A percentile compares a stretch with the other conserved stretches of the same genome.
Conservation (phyloP, 441 rosid species). For the Eutrema salsugineum region DNA sequence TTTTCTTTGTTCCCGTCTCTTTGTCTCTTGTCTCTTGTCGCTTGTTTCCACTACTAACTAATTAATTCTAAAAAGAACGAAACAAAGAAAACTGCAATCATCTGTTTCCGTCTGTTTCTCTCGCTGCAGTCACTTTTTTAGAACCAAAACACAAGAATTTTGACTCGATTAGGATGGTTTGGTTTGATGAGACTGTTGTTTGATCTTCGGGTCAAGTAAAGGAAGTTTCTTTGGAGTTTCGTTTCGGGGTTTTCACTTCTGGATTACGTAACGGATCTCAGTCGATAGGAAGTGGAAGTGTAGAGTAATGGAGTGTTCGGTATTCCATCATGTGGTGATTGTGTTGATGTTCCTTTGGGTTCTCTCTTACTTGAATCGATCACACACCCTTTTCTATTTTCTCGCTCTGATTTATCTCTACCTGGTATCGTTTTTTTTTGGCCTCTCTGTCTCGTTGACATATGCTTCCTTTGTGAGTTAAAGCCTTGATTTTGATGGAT, state of each 20-base stretch:
- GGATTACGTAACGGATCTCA: neutral
- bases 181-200: neutral
- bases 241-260: neutral
- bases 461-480: neutral
- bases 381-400: conserved; percentile 52
- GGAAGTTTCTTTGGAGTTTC: neutral
- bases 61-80: neutral
- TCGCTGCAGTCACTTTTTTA: neutral
- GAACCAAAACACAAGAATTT: neutral
- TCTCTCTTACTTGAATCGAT: conserved; percentile 50
- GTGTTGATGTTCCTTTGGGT: conserved; percentile 60
- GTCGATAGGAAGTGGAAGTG: neutral
- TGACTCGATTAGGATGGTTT: neutral
- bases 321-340: conserved; percentile 69
- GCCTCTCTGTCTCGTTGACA: neutral
- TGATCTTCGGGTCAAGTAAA: neutral
- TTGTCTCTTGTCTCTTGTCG: neutral
- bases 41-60: neutral
- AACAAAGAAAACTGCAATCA: neutral
- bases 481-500: neutral
- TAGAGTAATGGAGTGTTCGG: conserved; percentile 37
- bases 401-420: conserved; percentile 62
- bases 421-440: conserved; percentile 45
- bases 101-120: neutral
- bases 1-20: neutral